Conservation (phyloP, 345 rosid species). For the Euphorbia pulcherrima region DNA sequence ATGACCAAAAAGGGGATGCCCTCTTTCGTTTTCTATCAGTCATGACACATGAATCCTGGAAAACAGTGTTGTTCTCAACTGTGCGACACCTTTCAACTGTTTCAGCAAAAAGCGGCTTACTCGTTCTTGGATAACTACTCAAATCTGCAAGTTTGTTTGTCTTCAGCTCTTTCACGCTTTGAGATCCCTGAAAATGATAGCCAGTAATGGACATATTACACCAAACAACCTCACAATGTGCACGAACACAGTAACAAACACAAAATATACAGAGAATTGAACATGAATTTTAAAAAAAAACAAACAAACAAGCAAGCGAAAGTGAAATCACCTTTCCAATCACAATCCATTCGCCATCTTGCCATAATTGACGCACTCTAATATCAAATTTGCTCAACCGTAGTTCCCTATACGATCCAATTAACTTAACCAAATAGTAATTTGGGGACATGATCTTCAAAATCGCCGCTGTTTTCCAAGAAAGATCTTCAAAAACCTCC, state of each 20-base stretch:
- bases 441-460: conserved; percentile 8
- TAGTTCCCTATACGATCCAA: conserved; percentile 14
- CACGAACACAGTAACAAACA: neutral
- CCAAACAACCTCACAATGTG: neutral
- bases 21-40: conserved; percentile 42
- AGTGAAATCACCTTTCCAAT: conserved; percentile 14
- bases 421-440: conserved; percentile 11
- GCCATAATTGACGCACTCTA: conserved; percentile 16
- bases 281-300: too few species aligned
- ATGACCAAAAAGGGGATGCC: conserved; percentile 31
- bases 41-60: conserved; percentile 21
- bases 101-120: conserved; percentile 1
- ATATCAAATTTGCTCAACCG: conserved; percentile 1
- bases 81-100: conserved; percentile 25
- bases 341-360: conserved; percentile 16
- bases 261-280: neutral
- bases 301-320: too few species aligned
- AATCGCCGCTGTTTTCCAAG: conserved; percentile 13
- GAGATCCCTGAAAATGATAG: conserved; percentile 36
- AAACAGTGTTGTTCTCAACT: neutral
- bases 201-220: conserved; percentile 1
- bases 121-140: conserved; percentile 23
- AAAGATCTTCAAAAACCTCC: conserved; percentile 16
- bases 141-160: conserved; percentile 19
- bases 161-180: conserved; percentile 21